Evolutionary conservation across 2,329 filamentous ascomycete species (phyloP).

Genomic region (Aspergillus aculeatus): DNA sequence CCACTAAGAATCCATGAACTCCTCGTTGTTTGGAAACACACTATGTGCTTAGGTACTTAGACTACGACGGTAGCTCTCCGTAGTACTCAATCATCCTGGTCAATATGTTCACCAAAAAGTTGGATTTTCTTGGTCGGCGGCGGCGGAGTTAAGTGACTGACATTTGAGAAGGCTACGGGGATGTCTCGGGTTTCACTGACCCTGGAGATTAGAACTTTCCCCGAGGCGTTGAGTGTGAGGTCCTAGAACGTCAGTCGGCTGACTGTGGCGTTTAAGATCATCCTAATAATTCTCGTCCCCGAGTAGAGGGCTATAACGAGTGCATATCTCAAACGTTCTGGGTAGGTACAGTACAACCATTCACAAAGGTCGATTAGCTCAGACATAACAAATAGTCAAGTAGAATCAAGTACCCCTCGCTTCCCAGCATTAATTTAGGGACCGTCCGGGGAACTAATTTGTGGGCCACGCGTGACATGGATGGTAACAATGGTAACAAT

Average conservation of each 20-base stretch:
- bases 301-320: not conserved
- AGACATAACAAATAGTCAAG: not conserved
- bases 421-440: slow-evolving; percentile 5
- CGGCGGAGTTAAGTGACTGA: not conserved
- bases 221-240: not conserved
- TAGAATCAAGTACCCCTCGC: not conserved
- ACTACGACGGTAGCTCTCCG: not conserved
- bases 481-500: not conserved
- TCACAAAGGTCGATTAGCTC: not conserved
- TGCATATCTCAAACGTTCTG: not conserved
- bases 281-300: not conserved
- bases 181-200: not conserved
- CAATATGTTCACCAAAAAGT: not conserved
- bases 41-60: not conserved
- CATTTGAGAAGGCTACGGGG: not conserved
- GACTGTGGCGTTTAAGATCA: not conserved
- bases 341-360: not conserved
- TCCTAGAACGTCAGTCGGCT: not conserved
- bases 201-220: not conserved
- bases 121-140: not conserved
- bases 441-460: not conserved
- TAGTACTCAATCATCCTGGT: too few species aligned
- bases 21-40: not conserved
- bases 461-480: not conserved
- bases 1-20: not conserved